These are phyloP conservation scores for Austroboletus niveus DNA, from an alignment of 1,284 basidiomycete species.

Conservation along the genomic window DNA sequence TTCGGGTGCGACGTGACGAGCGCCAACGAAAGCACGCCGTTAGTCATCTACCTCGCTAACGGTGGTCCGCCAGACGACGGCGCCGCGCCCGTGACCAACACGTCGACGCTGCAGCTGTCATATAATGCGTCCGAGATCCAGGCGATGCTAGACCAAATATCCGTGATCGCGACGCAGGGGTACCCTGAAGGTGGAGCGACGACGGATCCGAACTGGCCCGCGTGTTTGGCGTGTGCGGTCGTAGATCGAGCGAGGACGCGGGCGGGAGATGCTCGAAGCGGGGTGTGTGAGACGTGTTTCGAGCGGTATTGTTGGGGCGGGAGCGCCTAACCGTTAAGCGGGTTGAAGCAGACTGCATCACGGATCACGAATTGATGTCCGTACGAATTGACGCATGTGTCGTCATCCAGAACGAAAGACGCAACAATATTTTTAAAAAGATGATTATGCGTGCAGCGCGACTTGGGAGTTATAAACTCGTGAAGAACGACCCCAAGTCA, in stretches of 20 bases:
- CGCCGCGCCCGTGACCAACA: conserved; percentile 41
- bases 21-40: conserved; percentile 26
- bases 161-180: conserved; percentile 42
- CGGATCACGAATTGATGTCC: no score
- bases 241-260: conserved; percentile 39
- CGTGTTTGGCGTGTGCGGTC: conserved; percentile 45
- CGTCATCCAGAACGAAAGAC: no score
- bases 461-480: no score
- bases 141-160: conserved; percentile 42
- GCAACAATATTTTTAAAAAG: no score
- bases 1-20: conserved; percentile 40
- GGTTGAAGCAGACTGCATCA: no score
- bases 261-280: conserved; percentile 29
- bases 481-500: no score
- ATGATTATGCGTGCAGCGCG: no score
- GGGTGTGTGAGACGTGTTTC: conserved; percentile 41
- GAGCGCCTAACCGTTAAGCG: background rate
- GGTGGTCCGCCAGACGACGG: conserved; percentile 43
- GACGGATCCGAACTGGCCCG: conserved; percentile 40
- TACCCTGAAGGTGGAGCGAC: conserved; percentile 16
- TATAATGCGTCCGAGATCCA: conserved; percentile 35
- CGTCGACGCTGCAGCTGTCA: conserved; percentile 33
- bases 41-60: conserved; percentile 43
- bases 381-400: no score
- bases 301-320: conserved; percentile 39